Evolutionary conservation across 2,329 filamentous ascomycete species (phyloP).

Genomic region (Aspergillus fijiensis): DNA sequence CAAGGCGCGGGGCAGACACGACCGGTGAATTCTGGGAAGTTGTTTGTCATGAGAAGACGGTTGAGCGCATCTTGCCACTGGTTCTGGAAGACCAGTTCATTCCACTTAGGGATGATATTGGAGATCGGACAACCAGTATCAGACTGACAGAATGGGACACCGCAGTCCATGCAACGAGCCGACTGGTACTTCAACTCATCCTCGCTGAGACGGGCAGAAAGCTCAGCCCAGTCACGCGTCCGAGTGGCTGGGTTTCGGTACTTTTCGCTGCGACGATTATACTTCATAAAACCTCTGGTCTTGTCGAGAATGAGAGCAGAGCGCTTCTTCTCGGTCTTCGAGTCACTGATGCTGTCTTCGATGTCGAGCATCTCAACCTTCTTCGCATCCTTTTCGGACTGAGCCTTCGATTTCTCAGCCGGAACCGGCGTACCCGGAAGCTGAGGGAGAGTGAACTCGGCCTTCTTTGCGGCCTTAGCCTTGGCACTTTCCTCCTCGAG

Average conservation of each 20-base stretch:
- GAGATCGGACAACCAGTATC: slow-evolving; percentile 94
- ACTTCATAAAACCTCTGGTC: slow-evolving; percentile 97
- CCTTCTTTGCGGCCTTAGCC: slow-evolving; percentile 79
- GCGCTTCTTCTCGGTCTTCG: slow-evolving; percentile 83
- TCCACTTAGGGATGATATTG: slow-evolving; percentile 98
- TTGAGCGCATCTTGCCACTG: slow-evolving; percentile 93
- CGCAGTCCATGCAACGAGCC: slow-evolving; percentile 97
- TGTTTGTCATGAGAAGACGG: slow-evolving; percentile 91
- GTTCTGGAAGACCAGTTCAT: slow-evolving; percentile 71
- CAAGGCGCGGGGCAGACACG: slow-evolving; percentile 96
- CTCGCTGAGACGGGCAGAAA: slow-evolving; percentile 82
- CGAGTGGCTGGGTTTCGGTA: slow-evolving; percentile 82
- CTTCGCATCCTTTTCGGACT: slow-evolving; percentile 55
- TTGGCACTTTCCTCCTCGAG: slow-evolving; percentile 82
- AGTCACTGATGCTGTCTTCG: slow-evolving; percentile 85
- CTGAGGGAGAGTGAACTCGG: slow-evolving; percentile 76
- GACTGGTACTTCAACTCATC: slow-evolving; percentile 97
- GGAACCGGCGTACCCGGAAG: slow-evolving; percentile 62
- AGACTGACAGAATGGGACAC: slow-evolving; percentile 96
- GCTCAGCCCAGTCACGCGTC: slow-evolving; percentile 89
- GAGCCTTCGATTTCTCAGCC: slow-evolving; percentile 57
- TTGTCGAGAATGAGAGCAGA: slow-evolving; percentile 92
- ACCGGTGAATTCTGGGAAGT: slow-evolving; percentile 97
- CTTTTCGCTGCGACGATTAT: slow-evolving; percentile 87
- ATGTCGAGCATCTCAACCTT: slow-evolving; percentile 78